Conservation (phyloP, 2,329 filamentous ascomycete species). For the Colletotrichum eleusines region DNA sequence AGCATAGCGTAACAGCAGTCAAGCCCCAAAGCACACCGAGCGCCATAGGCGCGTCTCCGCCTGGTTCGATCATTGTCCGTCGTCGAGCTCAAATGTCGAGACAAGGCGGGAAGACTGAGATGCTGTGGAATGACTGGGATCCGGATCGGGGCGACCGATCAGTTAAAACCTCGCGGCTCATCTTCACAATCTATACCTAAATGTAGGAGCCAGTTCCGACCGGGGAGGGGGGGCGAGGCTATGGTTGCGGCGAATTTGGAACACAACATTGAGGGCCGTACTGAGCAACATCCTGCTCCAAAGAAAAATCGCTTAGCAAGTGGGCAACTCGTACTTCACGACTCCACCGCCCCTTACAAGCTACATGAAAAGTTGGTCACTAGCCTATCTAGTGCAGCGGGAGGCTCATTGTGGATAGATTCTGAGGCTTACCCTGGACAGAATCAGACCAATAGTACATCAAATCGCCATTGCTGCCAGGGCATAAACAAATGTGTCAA, state of each 20-base stretch:
- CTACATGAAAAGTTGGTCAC: constrained; percentile 29
- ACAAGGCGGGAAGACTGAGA: constrained; percentile 5
- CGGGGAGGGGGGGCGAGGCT: background rate
- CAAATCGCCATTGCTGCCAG: constrained; percentile 8
- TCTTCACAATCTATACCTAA: constrained; percentile 9
- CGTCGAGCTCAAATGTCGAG: constrained; percentile 16
- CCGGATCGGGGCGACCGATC: constrained; percentile 4
- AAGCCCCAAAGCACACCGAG: constrained; percentile 48
- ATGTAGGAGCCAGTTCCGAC: constrained; percentile 23
- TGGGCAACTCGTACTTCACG: constrained; percentile 6
- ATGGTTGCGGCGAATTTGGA: constrained; percentile 14
- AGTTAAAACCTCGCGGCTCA: constrained; percentile 27
- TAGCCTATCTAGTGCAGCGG: constrained; percentile 6
- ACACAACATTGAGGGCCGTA: constrained; percentile 11
- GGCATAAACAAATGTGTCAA: constrained; percentile 7
- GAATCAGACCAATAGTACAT: constrained; percentile 17
- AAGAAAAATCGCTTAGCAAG: constrained; percentile 10
- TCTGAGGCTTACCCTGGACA: constrained; percentile 24
- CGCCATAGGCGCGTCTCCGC: constrained; percentile 39
- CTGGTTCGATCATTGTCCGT: constrained; percentile 37
- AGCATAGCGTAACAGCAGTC: constrained; percentile 44
- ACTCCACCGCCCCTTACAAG: constrained; percentile 20
- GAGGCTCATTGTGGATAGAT: constrained; percentile 5
- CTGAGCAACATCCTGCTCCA: background rate
- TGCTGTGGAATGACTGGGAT: constrained; percentile 6